Evolutionary conservation across 352 stramenopile genomes (phyloP).

Genomic region (Pythium monospermum): DNA sequence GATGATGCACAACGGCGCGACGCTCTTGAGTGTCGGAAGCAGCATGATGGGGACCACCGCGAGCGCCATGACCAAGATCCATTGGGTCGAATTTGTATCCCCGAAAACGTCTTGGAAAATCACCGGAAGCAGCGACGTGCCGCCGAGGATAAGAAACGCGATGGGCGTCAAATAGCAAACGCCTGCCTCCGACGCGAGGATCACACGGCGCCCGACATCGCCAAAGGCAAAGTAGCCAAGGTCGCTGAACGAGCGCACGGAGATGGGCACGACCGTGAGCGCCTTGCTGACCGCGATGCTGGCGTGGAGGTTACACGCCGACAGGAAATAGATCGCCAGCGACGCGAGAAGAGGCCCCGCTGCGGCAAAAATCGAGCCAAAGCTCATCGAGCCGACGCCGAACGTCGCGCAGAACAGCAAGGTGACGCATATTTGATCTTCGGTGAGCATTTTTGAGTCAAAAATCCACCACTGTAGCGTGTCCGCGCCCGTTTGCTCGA

Average conservation of each 20-base stretch:
- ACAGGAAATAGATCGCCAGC: conserved; percentile 67
- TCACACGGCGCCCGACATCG: conserved; percentile 33
- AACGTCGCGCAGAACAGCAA: conserved; percentile 76
- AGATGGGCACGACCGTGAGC: conserved; percentile 39
- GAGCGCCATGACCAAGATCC: conserved; percentile 55
- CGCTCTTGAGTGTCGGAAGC: conserved; percentile 53
- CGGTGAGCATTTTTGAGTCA: conserved; percentile 26
- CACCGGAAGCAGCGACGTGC: conserved; percentile 52
- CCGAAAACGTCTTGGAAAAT: conserved; percentile 30
- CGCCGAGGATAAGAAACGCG: conserved; percentile 63
- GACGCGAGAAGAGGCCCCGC: conserved; percentile 49
- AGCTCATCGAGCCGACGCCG: conserved; percentile 69
- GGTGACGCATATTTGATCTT: conserved; percentile 54
- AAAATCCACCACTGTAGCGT: too few relatives aligned
- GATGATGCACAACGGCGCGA: conserved; percentile 40
- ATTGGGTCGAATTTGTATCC: conserved; percentile 39
- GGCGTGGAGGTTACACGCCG: conserved; percentile 70
- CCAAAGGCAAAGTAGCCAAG: conserved; percentile 65
- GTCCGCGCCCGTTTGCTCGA: too few relatives aligned
- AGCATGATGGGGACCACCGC: conserved; percentile 52
- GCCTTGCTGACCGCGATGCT: conserved; percentile 61
- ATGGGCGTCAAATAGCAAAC: conserved; percentile 66
- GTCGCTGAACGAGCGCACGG: conserved; percentile 67
- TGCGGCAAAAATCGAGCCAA: conserved; percentile 57
- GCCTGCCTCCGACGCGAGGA: conserved; percentile 50